Conservation (phyloP, 2,329 filamentous ascomycete genomes). For the Verticillium isaacii region DNA sequence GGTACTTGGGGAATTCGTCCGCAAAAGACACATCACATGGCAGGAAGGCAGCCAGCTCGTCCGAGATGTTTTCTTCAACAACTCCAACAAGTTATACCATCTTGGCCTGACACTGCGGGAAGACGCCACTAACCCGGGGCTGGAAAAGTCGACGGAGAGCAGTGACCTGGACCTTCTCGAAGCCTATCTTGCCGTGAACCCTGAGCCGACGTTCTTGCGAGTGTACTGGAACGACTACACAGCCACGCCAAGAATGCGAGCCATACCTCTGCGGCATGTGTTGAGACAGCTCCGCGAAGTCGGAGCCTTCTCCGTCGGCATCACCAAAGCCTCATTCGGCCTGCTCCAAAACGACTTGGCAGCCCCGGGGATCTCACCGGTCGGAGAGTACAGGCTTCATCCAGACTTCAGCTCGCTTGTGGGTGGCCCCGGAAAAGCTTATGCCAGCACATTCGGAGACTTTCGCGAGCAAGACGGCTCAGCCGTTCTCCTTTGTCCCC, state of each 20-base stretch:
- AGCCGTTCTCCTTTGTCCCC: conserved; percentile 55
- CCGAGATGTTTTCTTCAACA: conserved; percentile 68
- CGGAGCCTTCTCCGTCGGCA: conserved; percentile 46
- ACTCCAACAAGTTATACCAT: conserved; percentile 70
- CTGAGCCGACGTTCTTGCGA: conserved; percentile 60
- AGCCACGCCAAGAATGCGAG: conserved; percentile 59
- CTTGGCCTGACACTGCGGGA: conserved; percentile 42
- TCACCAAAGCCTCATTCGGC: conserved; percentile 60
- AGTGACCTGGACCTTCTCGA: conserved; percentile 31
- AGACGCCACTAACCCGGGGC: not conserved
- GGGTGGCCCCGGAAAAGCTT: conserved; percentile 51
- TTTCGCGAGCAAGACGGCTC: conserved; percentile 56
- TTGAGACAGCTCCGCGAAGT: conserved; percentile 38
- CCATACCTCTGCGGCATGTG: conserved; percentile 60
- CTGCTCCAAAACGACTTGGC: conserved; percentile 63
- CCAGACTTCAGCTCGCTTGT: conserved; percentile 62
- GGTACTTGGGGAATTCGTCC: conserved; percentile 63
- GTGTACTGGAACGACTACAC: conserved; percentile 78
- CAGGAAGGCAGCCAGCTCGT: conserved; percentile 59
- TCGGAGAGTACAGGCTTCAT: conserved; percentile 61
- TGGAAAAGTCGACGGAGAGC: conserved; percentile 1
- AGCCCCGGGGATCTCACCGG: conserved; percentile 47
- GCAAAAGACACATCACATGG: conserved; percentile 56
- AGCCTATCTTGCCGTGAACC: conserved; percentile 40
- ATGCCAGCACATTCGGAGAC: conserved; percentile 62